Base-by-base conservation (phyloP, 139 green algal species). In the Pleodorina starrii region DNA sequence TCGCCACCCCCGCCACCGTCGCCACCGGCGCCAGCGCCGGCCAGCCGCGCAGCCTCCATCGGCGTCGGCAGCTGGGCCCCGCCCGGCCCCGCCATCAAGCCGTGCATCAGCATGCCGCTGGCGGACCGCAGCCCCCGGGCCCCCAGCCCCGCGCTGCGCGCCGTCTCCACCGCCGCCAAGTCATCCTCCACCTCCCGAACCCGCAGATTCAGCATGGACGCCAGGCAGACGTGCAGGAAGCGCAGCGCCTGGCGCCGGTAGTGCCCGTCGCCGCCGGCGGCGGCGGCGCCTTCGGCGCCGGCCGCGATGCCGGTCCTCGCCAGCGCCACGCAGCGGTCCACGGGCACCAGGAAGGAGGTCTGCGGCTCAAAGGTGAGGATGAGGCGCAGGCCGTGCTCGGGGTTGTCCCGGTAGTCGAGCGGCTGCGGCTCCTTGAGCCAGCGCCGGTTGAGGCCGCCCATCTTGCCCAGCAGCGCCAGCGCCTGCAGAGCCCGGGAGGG, bases 341-440 rank as follows among this genome's bases (percentile, higher is more conserved):
- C 60, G 9, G 97, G 98, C 32, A 99, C 95, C 21, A 99, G 94
- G 89, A 99, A 99, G 10, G 93, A 96, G 40, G 96, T 96, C 60
- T 73, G 76, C 5, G 98, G 96, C 76, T 95, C 91, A 90, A 99
- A 99, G 57, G 95, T 98, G 38, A 99, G 95, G 84, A 99, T 98
- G 51, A 99, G 90, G 57, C 98, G 95, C 80, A 99, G 94, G 40
- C 97, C 98, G 89, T 99, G 96, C 92, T 99, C 98, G 0, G 97
- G 97, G 85, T 99, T 99, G 77, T 96, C 91, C 66, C 97, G 97
- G 86, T 94, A 96, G 23, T 98, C 97, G 19, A 99, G 92, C 17
- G 93, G 91, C 59, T 94, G 81, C 5, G 94, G 94, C 0, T 97
- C 94, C 71, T 91, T 86, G 54, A 99, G 91, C 88, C 97, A 98